These are phyloP conservation scores for Alternaria postmessia DNA, from an alignment of 2,329 filamentous ascomycete genomes.

Conservation along the genomic window DNA sequence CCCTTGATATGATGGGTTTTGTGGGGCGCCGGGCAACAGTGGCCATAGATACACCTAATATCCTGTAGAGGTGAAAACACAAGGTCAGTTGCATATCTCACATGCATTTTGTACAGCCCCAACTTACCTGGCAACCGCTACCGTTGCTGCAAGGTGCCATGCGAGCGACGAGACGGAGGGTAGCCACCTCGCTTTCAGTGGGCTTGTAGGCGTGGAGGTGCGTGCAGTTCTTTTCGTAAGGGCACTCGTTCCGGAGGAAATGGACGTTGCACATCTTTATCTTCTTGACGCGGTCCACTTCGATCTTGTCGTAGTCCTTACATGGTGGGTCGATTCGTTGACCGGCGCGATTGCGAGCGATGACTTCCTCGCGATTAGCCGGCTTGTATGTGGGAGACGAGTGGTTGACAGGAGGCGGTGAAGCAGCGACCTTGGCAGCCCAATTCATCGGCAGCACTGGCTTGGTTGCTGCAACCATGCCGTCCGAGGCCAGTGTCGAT, in stretches of 20 bases:
- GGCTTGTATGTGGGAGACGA: slow-evolving; percentile 32
- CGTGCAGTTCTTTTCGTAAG: slow-evolving; percentile 62
- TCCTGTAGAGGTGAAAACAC: neutral
- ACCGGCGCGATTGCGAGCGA: slow-evolving; percentile 66
- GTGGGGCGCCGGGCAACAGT: slow-evolving; percentile 65
- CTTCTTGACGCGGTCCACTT: slow-evolving; percentile 67
- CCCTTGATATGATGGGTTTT: slow-evolving; percentile 55
- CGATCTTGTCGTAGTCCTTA: slow-evolving; percentile 61
- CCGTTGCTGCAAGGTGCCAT: slow-evolving; percentile 70
- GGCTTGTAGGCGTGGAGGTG: slow-evolving; percentile 64
- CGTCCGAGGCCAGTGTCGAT: slow-evolving; percentile 41
- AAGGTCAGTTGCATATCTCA: neutral
- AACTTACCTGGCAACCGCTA: slow-evolving; percentile 64
- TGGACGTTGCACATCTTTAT: slow-evolving; percentile 70
- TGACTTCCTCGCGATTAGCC: slow-evolving; percentile 44
- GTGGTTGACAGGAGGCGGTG: slow-evolving; percentile 41
- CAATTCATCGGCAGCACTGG: slow-evolving; percentile 27
- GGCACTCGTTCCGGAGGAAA: slow-evolving; percentile 66
- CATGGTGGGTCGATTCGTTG: slow-evolving; percentile 65
- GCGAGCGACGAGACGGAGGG: slow-evolving; percentile 66
- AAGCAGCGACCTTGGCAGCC: slow-evolving; percentile 46
- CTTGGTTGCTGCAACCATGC: slow-evolving; percentile 15
- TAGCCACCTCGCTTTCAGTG: slow-evolving; percentile 61
- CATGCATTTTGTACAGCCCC: slow-evolving; percentile 63
- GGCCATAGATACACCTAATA: slow-evolving; percentile 68